Conservation (phyloP, 768 basidiomycete genomes). For the Naematelia aurantialba region DNA sequence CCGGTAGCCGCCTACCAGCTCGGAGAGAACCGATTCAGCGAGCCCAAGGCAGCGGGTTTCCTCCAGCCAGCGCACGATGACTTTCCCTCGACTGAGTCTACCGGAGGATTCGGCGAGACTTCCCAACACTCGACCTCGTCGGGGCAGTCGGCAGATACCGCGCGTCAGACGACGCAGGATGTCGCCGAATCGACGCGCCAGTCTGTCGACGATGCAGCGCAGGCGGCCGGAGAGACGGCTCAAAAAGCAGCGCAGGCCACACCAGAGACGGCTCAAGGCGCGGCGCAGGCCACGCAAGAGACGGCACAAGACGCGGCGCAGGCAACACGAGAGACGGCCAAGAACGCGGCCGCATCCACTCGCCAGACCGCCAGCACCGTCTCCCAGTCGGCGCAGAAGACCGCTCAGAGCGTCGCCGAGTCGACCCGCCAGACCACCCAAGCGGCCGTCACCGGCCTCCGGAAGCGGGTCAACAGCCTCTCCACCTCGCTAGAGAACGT, state of each 20-base stretch:
- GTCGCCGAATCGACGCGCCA: background rate
- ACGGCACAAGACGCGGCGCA: background rate
- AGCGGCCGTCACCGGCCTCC: conserved; percentile 17
- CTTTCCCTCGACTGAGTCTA: background rate
- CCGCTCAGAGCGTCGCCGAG: background rate
- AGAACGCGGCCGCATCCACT: background rate
- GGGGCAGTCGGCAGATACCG: background rate
- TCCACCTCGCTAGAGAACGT: conserved; percentile 20
- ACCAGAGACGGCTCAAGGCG: background rate
- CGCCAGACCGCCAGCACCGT: background rate
- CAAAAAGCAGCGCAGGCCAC: background rate
- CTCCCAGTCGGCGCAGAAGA: background rate
- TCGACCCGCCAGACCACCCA: background rate
- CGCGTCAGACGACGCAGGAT: background rate
- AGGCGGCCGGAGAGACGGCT: background rate
- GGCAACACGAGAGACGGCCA: background rate
- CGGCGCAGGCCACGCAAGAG: background rate
- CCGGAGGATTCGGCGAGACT: background rate
- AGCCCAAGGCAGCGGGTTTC: background rate
- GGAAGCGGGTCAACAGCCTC: conserved; percentile 25
- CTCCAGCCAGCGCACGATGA: background rate
- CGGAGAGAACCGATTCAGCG: background rate
- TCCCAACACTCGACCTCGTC: too few relatives aligned
- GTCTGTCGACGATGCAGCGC: background rate
- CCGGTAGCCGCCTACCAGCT: background rate